Conservation (phyloP, 441 rosid genomes). For the Dalechampia spathulata region DNA sequence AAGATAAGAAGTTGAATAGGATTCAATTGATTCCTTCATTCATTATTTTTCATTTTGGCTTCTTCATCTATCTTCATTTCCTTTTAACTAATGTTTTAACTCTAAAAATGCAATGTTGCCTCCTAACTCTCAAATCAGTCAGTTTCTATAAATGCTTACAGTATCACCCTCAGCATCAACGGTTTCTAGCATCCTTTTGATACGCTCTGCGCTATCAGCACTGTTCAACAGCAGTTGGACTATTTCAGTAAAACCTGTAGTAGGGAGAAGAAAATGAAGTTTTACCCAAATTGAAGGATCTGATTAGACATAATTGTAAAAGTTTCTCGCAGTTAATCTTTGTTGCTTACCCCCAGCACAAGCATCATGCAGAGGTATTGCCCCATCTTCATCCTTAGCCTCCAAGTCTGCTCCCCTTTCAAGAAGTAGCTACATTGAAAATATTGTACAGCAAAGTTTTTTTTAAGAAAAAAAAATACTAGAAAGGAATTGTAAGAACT, state of each 20-base stretch:
- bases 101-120: background rate
- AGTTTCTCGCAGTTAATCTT: background rate
- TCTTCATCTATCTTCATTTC: background rate
- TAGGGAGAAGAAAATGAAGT: background rate
- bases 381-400: conserved; percentile 80
- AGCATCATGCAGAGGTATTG: conserved; percentile 85
- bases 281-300: background rate
- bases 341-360: conserved; percentile 65
- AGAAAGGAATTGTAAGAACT: no score
- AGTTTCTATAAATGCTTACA: conserved; percentile 37
- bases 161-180: conserved; percentile 75
- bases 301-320: background rate
- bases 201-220: conserved; percentile 35
- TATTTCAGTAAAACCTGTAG: conserved; percentile 63
- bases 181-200: conserved; percentile 68
- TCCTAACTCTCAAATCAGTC: background rate
- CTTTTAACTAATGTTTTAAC: background rate
- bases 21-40: background rate
- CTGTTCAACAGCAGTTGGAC: conserved; percentile 51
- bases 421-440: conserved; percentile 50
- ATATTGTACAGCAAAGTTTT: background rate
- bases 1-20: background rate
- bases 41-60: background rate
- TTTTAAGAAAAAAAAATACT: no score
- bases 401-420: conserved; percentile 87